Evolutionary conservation across 129 eudicot genomes (phyloP).

Genomic region (Escallonia herrerae): DNA sequence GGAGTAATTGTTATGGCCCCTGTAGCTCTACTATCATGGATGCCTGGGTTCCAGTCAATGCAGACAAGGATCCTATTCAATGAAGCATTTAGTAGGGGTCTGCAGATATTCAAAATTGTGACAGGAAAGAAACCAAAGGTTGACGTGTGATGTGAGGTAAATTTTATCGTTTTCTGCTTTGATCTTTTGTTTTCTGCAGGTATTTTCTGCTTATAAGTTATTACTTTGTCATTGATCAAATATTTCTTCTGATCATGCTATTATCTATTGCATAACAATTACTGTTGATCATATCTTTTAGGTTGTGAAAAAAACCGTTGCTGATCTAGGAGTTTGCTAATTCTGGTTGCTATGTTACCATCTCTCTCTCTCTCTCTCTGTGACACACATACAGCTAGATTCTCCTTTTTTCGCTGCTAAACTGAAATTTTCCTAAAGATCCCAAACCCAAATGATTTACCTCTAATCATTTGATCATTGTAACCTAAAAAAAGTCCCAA

Average conservation of each 20-base stretch:
- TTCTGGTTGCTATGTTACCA: too few species aligned
- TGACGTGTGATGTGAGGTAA: constrained; percentile 41
- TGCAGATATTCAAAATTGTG: constrained; percentile 69
- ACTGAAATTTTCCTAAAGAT: too few species aligned
- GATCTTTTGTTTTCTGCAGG: not conserved
- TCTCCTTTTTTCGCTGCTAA: too few species aligned
- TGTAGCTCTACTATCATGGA: constrained; percentile 78
- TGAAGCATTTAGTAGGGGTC: constrained; percentile 89
- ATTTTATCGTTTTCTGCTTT: not conserved
- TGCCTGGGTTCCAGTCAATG: constrained; percentile 94
- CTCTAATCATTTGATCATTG: too few species aligned
- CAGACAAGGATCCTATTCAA: constrained; percentile 97
- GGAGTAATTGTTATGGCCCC: constrained; percentile 83
- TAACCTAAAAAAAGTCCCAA: too few species aligned
- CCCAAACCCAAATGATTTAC: too few species aligned
- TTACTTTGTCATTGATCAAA: not conserved
- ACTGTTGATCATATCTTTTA: too few species aligned
- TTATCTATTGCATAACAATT: too few species aligned
- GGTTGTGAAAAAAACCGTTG: too few species aligned
- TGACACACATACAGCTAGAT: too few species aligned
- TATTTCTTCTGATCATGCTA: not conserved
- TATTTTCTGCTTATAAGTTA: not conserved
- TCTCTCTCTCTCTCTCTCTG: too few species aligned
- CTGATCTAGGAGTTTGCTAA: too few species aligned
- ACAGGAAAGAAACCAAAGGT: constrained; percentile 61